Evolutionary conservation across 495 filamentous ascomycete species (phyloP), one percentile per base, ranked within the genome.

Genomic region (Beverwykella pulmonaria): DNA sequence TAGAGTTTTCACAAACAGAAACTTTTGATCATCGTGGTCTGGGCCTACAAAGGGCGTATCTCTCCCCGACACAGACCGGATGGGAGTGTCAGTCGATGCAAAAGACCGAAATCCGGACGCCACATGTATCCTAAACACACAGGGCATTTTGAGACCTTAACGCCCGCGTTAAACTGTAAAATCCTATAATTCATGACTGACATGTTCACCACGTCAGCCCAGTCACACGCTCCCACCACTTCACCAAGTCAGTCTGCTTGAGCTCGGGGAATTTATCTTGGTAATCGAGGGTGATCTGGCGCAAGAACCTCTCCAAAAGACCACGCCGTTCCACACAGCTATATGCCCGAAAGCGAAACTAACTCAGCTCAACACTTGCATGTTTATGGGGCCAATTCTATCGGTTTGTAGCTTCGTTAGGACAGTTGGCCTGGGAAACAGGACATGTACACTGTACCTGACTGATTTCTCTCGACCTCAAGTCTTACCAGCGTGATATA

Each of bases 141-240:
- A n/a, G n/a, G n/a, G n/a, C n/a, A n/a, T n/a, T n/a, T n/a, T n/a
- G n/a, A n/a, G n/a, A n/a, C n/a, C n/a, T n/a, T n/a, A n/a, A n/a
- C n/a, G n/a, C n/a, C n/a, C n/a, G n/a, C 30, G 30, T 34, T 34
- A 34, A 34, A 34, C 30, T 12, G 30, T 34, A 4, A 34, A 34
- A 34, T 34, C 30, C 30, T 4, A 34, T 34, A 12, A 34, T 4
- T 4, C 30, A 34, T 4, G 30, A 12, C 30, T 4, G 30, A 12
- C 30, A 34, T 34, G 4, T 6, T 59, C 53, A 58, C 30, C 54
- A 44, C 36, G 41, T 58, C 22, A 41, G 54, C 4, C 54, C 54
- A 20, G 54, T 41, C 32, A 41, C 22, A 22, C 36, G 29, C 34
- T 58, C 19, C 54, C 54, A 58, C 10, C 8, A 3, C 19, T 41